A percentile compares a stretch with the other conserved stretches of the same genome.
Evolutionary conservation across 306 rosid genomes (phyloP).

Genomic region (Glycine tomentella): DNA sequence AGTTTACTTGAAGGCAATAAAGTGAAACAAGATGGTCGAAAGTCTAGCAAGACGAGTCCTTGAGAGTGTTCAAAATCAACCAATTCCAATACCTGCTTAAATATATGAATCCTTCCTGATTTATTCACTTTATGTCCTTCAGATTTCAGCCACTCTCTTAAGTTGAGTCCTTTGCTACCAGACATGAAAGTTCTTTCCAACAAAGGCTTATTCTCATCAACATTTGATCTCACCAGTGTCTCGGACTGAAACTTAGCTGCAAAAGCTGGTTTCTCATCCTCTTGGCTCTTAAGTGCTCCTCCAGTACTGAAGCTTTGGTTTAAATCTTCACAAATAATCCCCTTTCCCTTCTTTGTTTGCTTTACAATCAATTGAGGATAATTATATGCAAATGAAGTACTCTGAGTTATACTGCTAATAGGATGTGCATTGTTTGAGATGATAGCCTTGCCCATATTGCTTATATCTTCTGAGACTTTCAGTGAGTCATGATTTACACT

Average conservation of each 20-base stretch:
- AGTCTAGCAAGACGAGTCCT: slow-evolving; percentile 64
- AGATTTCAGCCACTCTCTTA: slow-evolving; percentile 66
- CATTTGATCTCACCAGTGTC: slow-evolving; percentile 38
- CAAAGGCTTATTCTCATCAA: slow-evolving; percentile 36
- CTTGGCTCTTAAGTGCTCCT: slow-evolving; percentile 39
- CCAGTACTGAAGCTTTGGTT: slow-evolving; percentile 36
- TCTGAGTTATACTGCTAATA: slow-evolving; percentile 38
- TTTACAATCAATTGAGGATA: slow-evolving; percentile 47
- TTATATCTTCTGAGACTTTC: slow-evolving; percentile 48
- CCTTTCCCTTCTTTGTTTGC: slow-evolving; percentile 60
- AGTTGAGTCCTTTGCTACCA: slow-evolving; percentile 50
- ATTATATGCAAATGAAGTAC: slow-evolving; percentile 46
- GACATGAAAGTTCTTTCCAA: slow-evolving; percentile 38
- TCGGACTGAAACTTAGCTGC: slow-evolving; percentile 39
- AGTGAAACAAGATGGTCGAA: slow-evolving; percentile 61
- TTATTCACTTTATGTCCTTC: slow-evolving; percentile 45
- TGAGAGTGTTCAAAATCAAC: slow-evolving; percentile 63
- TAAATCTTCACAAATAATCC: slow-evolving; percentile 40
- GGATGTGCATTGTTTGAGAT: slow-evolving; percentile 49
- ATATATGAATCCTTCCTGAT: slow-evolving; percentile 55
- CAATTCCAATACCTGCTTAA: slow-evolving; percentile 65
- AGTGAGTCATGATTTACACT: slow-evolving; percentile 40
- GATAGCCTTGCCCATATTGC: slow-evolving; percentile 48
- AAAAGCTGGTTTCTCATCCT: slow-evolving; percentile 46
- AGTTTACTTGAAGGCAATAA: slow-evolving; percentile 57